A percentile compares a stretch with the other conserved stretches of the same genome.
Conservation (phyloP, 2,329 filamentous ascomycete genomes). For the Aspergillus arachidicola region DNA sequence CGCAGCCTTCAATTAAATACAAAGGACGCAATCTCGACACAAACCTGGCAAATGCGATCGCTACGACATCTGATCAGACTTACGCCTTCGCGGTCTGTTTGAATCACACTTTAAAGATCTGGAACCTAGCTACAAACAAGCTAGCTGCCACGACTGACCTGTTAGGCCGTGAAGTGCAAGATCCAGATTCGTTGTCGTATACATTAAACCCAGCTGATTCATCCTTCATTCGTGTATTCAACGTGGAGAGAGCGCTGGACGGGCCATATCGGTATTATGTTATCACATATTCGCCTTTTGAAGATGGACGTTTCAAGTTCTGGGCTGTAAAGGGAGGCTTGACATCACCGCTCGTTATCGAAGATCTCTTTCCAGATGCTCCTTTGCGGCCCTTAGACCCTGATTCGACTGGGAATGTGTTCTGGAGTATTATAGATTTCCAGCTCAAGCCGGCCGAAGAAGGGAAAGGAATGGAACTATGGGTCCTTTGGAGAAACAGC, state of each 20-base stretch:
- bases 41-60: constrained; percentile 48
- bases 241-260: constrained; percentile 53
- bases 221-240: constrained; percentile 74
- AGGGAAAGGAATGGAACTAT: constrained; percentile 63
- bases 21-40: constrained; percentile 45
- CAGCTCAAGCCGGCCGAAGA: constrained; percentile 58
- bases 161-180: constrained; percentile 65
- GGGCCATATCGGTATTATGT: constrained; percentile 60
- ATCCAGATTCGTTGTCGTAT: constrained; percentile 72
- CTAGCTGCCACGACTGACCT: constrained; percentile 78
- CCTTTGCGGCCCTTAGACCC: constrained; percentile 67
- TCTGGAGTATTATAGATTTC: constrained; percentile 82
- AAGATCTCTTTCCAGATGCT: constrained; percentile 69
- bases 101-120: constrained; percentile 85
- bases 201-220: constrained; percentile 77
- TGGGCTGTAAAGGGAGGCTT: constrained; percentile 73
- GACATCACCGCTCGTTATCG: constrained; percentile 61
- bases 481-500: constrained; percentile 85
- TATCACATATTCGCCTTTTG: constrained; percentile 84
- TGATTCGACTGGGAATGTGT: constrained; percentile 66
- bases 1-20: constrained; percentile 46
- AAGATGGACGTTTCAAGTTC: constrained; percentile 90
- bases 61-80: constrained; percentile 48
- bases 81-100: constrained; percentile 78
- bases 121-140: constrained; percentile 82